phyloP scores from a whole-genome alignment of 164 flowering plant species.

The Macadamia integrifolia region DNA sequence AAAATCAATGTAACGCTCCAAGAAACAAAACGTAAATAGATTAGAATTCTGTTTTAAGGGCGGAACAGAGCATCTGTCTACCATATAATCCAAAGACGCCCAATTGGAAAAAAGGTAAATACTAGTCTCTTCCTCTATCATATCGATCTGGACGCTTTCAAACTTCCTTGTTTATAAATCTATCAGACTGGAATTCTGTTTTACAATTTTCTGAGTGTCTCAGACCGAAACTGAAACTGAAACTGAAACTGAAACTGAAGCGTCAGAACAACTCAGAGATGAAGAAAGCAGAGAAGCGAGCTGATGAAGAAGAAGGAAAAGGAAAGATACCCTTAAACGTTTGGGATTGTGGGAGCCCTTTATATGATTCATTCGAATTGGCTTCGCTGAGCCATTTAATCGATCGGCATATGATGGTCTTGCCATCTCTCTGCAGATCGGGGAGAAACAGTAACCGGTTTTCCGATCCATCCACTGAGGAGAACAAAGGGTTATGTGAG shows the following conservation, averaged over 20 bases:
- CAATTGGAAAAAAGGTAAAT: not conserved
- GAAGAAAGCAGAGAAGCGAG: not conserved
- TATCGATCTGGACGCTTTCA: no score
- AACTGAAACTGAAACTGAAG: not conserved
- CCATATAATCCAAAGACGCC: not conserved
- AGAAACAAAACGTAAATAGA: no score
- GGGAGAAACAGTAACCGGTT: not conserved
- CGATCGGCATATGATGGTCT: conserved; percentile 22
- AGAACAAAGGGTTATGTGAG: not conserved
- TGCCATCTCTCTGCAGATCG: conserved; percentile 7
- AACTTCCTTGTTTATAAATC: no score
- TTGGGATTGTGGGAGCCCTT: conserved; percentile 35
- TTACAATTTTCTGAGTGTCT: no score
- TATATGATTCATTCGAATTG: conserved; percentile 32
- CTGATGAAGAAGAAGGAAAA: conserved; percentile 2
- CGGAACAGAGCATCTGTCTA: no score
- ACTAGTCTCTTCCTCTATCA: not conserved
- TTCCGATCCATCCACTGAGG: not conserved
- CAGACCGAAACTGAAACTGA: no score
- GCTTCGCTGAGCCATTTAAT: conserved; percentile 22
- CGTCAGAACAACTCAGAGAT: not conserved
- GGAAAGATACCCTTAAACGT: not conserved
- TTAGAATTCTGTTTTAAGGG: no score
- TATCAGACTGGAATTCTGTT: no score
- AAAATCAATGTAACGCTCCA: not conserved